Evolutionary conservation across 2,329 filamentous ascomycete genomes (phyloP).

Genomic region (Aotearoamyces nothofagi): DNA sequence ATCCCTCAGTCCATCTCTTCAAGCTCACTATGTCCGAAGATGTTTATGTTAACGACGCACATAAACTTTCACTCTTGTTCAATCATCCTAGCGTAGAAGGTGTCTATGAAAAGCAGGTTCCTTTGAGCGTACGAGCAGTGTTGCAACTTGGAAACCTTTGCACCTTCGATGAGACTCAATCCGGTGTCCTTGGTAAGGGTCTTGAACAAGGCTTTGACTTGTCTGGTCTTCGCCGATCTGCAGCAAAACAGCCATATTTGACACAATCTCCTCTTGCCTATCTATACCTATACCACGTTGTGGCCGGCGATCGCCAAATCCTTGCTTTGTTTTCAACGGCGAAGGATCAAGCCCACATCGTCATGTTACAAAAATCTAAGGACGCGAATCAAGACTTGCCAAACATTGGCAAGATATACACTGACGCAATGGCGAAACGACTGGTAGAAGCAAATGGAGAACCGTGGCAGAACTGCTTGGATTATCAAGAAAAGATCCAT

Average conservation of each 20-base stretch:
- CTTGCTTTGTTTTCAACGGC: conserved; percentile 86
- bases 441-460: conserved; percentile 51
- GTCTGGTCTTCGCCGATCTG: conserved; percentile 51
- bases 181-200: conserved; percentile 81
- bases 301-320: conserved; percentile 78
- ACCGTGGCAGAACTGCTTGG: conserved; percentile 66
- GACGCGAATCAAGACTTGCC: conserved; percentile 72
- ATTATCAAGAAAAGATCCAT: conserved; percentile 71
- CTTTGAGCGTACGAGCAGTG: conserved; percentile 72
- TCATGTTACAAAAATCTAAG: conserved; percentile 72
- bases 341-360: conserved; percentile 64
- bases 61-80: conserved; percentile 71
- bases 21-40: conserved; percentile 84
- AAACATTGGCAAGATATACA: conserved; percentile 80
- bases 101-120: conserved; percentile 89
- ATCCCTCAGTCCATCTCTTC: conserved; percentile 87
- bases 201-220: conserved; percentile 91
- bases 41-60: conserved; percentile 68
- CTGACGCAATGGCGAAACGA: conserved; percentile 54
- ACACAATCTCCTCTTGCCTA: conserved; percentile 62
- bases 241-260: conserved; percentile 60
- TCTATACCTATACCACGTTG: conserved; percentile 85
- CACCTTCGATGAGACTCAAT: conserved; percentile 81
- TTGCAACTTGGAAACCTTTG: conserved; percentile 83
- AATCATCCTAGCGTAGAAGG: conserved; percentile 92